These are phyloP conservation scores for Gamsiella multidivaricata DNA, from an alignment of 192 early-diverging fungal genomes.

Conservation along the genomic window DNA sequence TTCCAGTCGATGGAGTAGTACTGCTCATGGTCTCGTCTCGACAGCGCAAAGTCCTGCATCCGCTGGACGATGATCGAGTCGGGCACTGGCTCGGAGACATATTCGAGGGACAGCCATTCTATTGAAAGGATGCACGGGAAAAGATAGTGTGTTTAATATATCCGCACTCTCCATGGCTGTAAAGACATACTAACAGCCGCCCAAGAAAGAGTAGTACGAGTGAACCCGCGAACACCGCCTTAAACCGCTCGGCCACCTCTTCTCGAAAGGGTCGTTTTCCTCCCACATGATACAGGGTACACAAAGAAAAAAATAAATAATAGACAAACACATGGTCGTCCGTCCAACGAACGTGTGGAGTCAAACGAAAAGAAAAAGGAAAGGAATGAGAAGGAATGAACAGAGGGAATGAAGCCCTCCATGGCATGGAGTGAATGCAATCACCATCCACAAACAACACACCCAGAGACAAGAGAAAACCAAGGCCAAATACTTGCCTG, in stretches of 20 bases:
- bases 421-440: slow-evolving; percentile 5
- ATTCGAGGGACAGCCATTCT: slow-evolving; percentile 46
- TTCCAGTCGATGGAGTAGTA: slow-evolving; percentile 50
- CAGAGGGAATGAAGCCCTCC: not conserved
- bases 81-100: slow-evolving; percentile 31
- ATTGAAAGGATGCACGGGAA: not conserved
- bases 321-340: slow-evolving; percentile 1
- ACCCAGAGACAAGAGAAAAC: no score
- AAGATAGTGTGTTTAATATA: no score
- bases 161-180: no score
- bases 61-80: slow-evolving; percentile 48
- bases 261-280: no score
- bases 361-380: not conserved
- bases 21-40: slow-evolving; percentile 33
- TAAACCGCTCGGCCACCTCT: no score
- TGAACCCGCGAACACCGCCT: no score
- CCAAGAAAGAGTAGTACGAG: no score
- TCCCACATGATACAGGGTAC: no score
- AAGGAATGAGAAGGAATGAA: not conserved
- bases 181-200: no score
- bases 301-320: no score
- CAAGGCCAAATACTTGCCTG: slow-evolving; percentile 34
- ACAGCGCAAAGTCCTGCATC: slow-evolving; percentile 47
- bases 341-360: no score
- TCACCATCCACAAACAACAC: no score